These are phyloP conservation scores for Cyclotella sp. DNA, from an alignment of 108 stramenopile species.

Conservation along the genomic window DNA sequence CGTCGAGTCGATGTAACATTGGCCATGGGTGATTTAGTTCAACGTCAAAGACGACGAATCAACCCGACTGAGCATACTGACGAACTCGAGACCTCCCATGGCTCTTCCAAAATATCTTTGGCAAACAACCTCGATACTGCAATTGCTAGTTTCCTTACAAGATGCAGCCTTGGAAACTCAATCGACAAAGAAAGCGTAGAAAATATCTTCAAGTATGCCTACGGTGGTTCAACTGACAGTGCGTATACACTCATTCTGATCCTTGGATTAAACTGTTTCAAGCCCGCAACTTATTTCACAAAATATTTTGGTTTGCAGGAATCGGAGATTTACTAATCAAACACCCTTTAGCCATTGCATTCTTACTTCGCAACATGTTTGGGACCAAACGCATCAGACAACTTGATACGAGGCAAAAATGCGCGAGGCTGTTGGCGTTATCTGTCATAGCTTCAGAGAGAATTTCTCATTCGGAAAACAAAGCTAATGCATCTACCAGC, in stretches of 20 bases:
- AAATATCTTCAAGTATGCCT: slow-evolving; percentile 60
- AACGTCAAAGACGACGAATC: slow-evolving; percentile 68
- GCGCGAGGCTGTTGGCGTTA: slow-evolving; percentile 72
- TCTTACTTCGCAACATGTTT: slow-evolving; percentile 70
- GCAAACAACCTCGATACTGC: slow-evolving; percentile 60
- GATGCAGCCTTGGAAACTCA: slow-evolving; percentile 60
- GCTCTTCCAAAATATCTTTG: slow-evolving; percentile 23
- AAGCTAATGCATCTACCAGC: slow-evolving; percentile 14
- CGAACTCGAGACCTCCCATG: not conserved
- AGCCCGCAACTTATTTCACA: not conserved
- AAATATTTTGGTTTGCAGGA: not conserved
- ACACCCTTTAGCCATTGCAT: slow-evolving; percentile 69
- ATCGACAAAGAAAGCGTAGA: slow-evolving; percentile 70
- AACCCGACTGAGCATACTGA: slow-evolving; percentile 15
- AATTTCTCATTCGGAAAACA: slow-evolving; percentile 30
- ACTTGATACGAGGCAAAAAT: slow-evolving; percentile 62
- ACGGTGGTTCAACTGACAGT: slow-evolving; percentile 42
- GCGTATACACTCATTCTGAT: not conserved
- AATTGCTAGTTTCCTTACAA: slow-evolving; percentile 60
- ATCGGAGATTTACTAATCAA: slow-evolving; percentile 68
- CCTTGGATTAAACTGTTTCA: not conserved
- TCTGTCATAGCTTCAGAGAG: slow-evolving; percentile 70
- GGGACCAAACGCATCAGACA: slow-evolving; percentile 52
- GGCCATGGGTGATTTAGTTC: slow-evolving; percentile 76
- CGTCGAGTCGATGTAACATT: slow-evolving; percentile 81